These are phyloP conservation scores for Sporothrix curviconia DNA, from an alignment of 2,329 filamentous ascomycete genomes.

Conservation along the genomic window DNA sequence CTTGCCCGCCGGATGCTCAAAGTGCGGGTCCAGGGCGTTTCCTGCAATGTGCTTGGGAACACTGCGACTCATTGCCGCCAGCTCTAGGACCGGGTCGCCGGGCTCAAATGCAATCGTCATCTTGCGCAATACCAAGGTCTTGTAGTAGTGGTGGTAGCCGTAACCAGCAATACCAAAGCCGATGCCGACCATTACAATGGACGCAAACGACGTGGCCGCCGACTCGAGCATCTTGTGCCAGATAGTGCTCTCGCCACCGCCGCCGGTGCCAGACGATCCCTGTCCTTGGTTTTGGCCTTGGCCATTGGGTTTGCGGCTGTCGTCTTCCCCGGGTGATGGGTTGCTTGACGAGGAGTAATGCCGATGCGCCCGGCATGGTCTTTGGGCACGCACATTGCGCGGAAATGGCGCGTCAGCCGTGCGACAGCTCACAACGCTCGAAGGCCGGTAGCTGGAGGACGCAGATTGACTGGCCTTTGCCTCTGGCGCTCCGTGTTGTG, in stretches of 20 bases:
- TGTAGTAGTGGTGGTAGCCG: slow-evolving; percentile 78
- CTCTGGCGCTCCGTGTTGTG: neutral
- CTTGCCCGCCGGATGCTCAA: neutral
- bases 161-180: slow-evolving; percentile 64
- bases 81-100: slow-evolving; percentile 80
- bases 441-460: no score
- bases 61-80: slow-evolving; percentile 62
- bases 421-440: no score
- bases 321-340: neutral
- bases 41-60: slow-evolving; percentile 33
- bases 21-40: slow-evolving; percentile 1
- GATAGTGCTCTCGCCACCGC: slow-evolving; percentile 28
- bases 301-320: neutral
- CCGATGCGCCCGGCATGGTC: neutral
- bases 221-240: slow-evolving; percentile 63
- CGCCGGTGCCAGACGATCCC: neutral
- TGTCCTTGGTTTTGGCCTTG: neutral
- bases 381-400: neutral
- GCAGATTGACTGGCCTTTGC: no score
- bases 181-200: slow-evolving; percentile 62
- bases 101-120: slow-evolving; percentile 88
- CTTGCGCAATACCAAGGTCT: slow-evolving; percentile 81
- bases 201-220: slow-evolving; percentile 69
- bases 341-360: neutral
- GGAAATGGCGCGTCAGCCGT: neutral